These are phyloP conservation scores for Saccharomycopsis vini DNA, from an alignment of 805 yeast species.

Conservation along the genomic window DNA sequence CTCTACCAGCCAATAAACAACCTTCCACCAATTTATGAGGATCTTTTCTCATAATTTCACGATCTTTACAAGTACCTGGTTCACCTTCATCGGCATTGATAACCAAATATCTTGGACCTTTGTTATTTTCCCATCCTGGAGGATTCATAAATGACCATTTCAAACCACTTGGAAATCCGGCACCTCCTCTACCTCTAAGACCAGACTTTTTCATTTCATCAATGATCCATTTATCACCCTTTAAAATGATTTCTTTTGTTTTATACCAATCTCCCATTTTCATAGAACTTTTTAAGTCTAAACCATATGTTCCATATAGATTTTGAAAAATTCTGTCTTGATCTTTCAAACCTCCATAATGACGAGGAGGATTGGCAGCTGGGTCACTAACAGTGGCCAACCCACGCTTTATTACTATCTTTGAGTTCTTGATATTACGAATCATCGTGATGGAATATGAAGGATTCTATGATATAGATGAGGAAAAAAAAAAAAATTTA, in stretches of 20 bases:
- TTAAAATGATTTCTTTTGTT: conserved; percentile 73
- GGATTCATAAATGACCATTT: conserved; percentile 95
- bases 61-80: conserved; percentile 90
- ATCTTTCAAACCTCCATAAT: conserved; percentile 70
- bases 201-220: conserved; percentile 81
- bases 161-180: conserved; percentile 86
- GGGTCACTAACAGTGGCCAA: conserved; percentile 37
- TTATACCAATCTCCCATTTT: conserved; percentile 89
- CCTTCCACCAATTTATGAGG: conserved; percentile 90
- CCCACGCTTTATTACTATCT: conserved; percentile 10
- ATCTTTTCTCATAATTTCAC: conserved; percentile 85
- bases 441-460: too few relatives aligned
- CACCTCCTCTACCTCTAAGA: conserved; percentile 87
- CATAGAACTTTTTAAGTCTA: conserved; percentile 63
- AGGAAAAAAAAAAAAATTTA: too few relatives aligned
- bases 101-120: conserved; percentile 82
- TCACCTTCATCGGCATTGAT: conserved; percentile 94
- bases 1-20: conserved; percentile 82
- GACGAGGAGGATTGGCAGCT: conserved; percentile 41
- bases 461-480: too few relatives aligned
- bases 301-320: conserved; percentile 66
- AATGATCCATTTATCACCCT: conserved; percentile 86
- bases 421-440: conserved; percentile 4
- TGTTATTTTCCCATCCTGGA: conserved; percentile 88
- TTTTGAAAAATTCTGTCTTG: conserved; percentile 84